Evolutionary conservation across 2,329 filamentous ascomycete species (phyloP).

Genomic region (Cladosporium sp.): DNA sequence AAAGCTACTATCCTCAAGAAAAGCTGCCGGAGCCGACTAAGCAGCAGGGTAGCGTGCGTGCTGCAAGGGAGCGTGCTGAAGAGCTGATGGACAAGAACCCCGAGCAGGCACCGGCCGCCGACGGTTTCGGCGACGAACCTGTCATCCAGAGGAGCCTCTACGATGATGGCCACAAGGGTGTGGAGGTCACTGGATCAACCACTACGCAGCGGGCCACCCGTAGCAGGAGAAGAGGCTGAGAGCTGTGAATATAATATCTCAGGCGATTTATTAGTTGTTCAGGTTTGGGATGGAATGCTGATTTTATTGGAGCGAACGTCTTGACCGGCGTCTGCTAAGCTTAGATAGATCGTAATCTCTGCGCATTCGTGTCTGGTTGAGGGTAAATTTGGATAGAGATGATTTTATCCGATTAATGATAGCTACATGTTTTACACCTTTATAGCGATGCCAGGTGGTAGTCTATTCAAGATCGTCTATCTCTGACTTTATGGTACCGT

Average conservation of each 20-base stretch:
- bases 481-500: not conserved
- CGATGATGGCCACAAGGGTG: slow-evolving; percentile 28
- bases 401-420: not conserved
- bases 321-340: not conserved
- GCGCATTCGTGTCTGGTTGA: not conserved
- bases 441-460: not conserved
- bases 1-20: slow-evolving; percentile 29
- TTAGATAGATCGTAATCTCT: not conserved
- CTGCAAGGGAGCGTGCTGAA: slow-evolving; percentile 27
- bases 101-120: slow-evolving; percentile 13
- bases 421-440: not conserved
- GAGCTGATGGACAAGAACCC: slow-evolving; percentile 20
- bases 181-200: slow-evolving; percentile 28
- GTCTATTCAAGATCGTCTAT: not conserved
- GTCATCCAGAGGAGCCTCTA: slow-evolving; percentile 26
- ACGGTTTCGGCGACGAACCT: slow-evolving; percentile 10
- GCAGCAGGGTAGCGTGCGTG: slow-evolving; percentile 29
- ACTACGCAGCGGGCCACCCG: slow-evolving; percentile 13
- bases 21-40: slow-evolving; percentile 25
- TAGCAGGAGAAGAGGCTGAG: slow-evolving; percentile 23
- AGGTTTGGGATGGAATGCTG: not conserved
- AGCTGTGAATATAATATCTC: not conserved
- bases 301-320: not conserved
- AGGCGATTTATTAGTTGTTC: not conserved
- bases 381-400: not conserved